Conservation (phyloP, 768 basidiomycete species). For the Daedaleopsis sinensis region DNA sequence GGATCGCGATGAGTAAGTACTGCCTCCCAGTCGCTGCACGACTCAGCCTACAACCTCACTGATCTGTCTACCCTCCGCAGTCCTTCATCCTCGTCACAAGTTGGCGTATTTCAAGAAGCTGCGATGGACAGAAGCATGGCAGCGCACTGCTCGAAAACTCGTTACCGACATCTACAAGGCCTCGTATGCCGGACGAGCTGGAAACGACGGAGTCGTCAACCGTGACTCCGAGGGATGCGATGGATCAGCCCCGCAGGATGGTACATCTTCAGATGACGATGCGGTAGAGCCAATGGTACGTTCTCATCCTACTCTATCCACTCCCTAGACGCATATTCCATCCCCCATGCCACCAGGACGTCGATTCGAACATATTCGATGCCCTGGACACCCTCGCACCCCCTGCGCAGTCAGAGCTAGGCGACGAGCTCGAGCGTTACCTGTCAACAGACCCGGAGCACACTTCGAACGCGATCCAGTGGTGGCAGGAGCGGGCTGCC, state of each 20-base stretch:
- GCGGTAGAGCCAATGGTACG: too few relatives aligned
- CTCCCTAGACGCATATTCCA: too few relatives aligned
- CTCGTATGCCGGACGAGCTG: neutral
- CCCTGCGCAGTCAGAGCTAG: slow-evolving; percentile 9
- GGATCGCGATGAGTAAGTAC: slow-evolving; percentile 30
- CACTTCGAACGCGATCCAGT: slow-evolving; percentile 29
- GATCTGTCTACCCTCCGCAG: neutral
- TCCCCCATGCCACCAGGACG: too few relatives aligned
- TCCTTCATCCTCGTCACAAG: slow-evolving; percentile 16
- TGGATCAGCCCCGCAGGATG: too few relatives aligned
- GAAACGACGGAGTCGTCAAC: neutral
- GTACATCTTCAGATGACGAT: too few relatives aligned
- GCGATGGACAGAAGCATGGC: slow-evolving; percentile 5
- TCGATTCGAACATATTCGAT: slow-evolving; percentile 35
- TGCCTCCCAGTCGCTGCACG: too few relatives aligned
- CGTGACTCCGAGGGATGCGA: too few relatives aligned
- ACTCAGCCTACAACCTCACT: neutral
- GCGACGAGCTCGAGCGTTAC: slow-evolving; percentile 33
- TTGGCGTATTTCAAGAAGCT: slow-evolving; percentile 9
- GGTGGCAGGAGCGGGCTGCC: slow-evolving; percentile 31
- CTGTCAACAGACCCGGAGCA: slow-evolving; percentile 30
- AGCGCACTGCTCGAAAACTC: neutral
- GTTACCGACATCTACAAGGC: neutral
- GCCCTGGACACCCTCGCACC: slow-evolving; percentile 21
- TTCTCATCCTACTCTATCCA: too few relatives aligned